A percentile compares a stretch with the other conserved stretches of the same genome.
phyloP scores from a whole-genome alignment of 2,329 filamentous ascomycete species.

The Aureobasidium lini region DNA sequence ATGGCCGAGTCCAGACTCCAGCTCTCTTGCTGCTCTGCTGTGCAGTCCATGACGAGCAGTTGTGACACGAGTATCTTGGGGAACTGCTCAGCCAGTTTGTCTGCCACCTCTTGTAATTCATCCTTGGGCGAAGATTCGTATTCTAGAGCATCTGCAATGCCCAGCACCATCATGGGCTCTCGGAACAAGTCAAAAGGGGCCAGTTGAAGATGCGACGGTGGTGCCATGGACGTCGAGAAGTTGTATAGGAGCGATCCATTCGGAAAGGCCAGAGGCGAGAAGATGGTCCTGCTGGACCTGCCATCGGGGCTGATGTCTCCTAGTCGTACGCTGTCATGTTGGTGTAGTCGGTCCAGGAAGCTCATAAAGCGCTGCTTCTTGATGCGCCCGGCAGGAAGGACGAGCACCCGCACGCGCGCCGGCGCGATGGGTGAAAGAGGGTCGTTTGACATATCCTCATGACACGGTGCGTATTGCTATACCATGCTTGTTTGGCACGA shows the following conservation, averaged over 20 bases:
- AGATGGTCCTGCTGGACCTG: slow-evolving; percentile 84
- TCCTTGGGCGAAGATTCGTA: slow-evolving; percentile 39
- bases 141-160: slow-evolving; percentile 74
- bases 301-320: slow-evolving; percentile 80
- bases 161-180: slow-evolving; percentile 75
- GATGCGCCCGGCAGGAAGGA: slow-evolving; percentile 81
- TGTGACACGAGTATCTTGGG: slow-evolving; percentile 71
- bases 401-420: slow-evolving; percentile 79
- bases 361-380: slow-evolving; percentile 70
- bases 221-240: slow-evolving; percentile 69
- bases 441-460: slow-evolving; percentile 75
- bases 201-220: slow-evolving; percentile 69
- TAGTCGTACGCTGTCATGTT: slow-evolving; percentile 73
- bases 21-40: slow-evolving; percentile 48
- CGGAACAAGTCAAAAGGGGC: slow-evolving; percentile 87
- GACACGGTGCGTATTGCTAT: neutral
- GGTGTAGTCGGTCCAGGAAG: slow-evolving; percentile 70
- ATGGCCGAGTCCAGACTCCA: slow-evolving; percentile 56
- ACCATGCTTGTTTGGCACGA: neutral
- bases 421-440: slow-evolving; percentile 84
- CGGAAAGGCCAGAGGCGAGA: slow-evolving; percentile 83
- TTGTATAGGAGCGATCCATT: slow-evolving; percentile 83
- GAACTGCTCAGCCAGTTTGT: slow-evolving; percentile 50
- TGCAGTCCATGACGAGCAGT: slow-evolving; percentile 72
- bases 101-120: slow-evolving; percentile 23